phyloP scores from a whole-genome alignment of 768 basidiomycete genomes.

The Boletus fagicola region DNA sequence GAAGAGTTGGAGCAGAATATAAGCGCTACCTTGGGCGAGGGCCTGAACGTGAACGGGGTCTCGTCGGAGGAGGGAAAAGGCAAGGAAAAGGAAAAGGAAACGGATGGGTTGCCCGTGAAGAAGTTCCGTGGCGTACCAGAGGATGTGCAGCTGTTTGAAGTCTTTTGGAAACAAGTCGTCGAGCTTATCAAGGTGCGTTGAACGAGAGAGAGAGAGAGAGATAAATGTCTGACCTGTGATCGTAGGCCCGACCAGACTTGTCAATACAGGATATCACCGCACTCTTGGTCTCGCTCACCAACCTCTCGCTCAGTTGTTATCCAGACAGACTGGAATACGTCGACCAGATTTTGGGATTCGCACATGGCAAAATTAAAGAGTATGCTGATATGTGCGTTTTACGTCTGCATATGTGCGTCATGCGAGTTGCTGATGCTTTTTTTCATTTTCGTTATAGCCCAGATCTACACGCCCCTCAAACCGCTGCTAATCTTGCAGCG shows the following conservation, averaged over 20 bases:
- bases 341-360: slow-evolving; percentile 91
- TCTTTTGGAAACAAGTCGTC: slow-evolving; percentile 98
- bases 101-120: slow-evolving; percentile 53
- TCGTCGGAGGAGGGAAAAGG: slow-evolving; percentile 30
- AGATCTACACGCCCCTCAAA: slow-evolving; percentile 85
- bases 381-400: slow-evolving; percentile 67
- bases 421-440: not conserved
- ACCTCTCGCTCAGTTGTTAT: slow-evolving; percentile 94
- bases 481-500: slow-evolving; percentile 85
- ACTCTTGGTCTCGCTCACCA: slow-evolving; percentile 90
- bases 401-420: not conserved
- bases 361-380: slow-evolving; percentile 81
- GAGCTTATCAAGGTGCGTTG: slow-evolving; percentile 87
- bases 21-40: not conserved
- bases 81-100: slow-evolving; percentile 64
- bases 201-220: not conserved
- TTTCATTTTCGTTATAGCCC: slow-evolving; percentile 46
- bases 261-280: slow-evolving; percentile 98
- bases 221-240: slow-evolving; percentile 1
- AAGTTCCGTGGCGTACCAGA: slow-evolving; percentile 97
- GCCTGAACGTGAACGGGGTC: slow-evolving; percentile 19
- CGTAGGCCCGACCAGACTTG: slow-evolving; percentile 91
- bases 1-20: slow-evolving; percentile 23
- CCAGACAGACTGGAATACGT: slow-evolving; percentile 97
- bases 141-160: slow-evolving; percentile 93